Evolutionary conservation across 352 stramenopile genomes (phyloP), one percentile per base, ranked within the genome.

Genomic region (Phytophthora nicotianae): DNA sequence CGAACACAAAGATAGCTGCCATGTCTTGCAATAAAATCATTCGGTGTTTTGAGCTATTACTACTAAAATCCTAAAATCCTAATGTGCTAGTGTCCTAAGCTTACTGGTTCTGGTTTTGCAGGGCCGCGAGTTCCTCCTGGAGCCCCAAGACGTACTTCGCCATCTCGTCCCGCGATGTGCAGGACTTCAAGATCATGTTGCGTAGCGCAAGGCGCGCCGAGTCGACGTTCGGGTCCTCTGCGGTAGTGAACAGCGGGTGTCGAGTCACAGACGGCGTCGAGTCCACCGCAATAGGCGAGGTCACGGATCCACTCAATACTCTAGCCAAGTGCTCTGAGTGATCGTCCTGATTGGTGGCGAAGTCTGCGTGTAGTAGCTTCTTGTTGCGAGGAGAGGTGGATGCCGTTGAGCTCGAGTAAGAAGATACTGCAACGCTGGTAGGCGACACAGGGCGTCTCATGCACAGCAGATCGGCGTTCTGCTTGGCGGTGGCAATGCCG

Each of bases 181-280:
- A 86, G 23, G 74, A 79, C 50, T 79, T 80, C 47, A 86, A 17
- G 29, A 86, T 81, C 68, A 83, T 77, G 47, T 81, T 70, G 45
- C 76, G 76, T 62, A 86, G 54, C 19, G 62, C 65, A 14, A 74
- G 68, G 4, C 74, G 74, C 6, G 71, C 75, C 19, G 62, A 77
- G 48, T 66, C 60, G 20, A 82, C 63, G 19, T 71, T 77, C 16
- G 60, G 45, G 53, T 71, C 63, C 29, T 78, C 50, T 2, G 47
- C 23, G n/a, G 58, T 26, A 11, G 55, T 27, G 29, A 83, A 72
- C 17, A 77, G 59, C 52, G 72, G 58, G 43, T 80, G 64, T 16
- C 70, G 70, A 33, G 62, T 56, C 35, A 74, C 48, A 3, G 69
- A 41, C 29, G 56, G 42, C 14, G 60, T 54, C 33, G 46, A 51